Base-by-base conservation (phyloP, 192 early-diverging fungal genomes). In the Dissophora globulifera region DNA sequence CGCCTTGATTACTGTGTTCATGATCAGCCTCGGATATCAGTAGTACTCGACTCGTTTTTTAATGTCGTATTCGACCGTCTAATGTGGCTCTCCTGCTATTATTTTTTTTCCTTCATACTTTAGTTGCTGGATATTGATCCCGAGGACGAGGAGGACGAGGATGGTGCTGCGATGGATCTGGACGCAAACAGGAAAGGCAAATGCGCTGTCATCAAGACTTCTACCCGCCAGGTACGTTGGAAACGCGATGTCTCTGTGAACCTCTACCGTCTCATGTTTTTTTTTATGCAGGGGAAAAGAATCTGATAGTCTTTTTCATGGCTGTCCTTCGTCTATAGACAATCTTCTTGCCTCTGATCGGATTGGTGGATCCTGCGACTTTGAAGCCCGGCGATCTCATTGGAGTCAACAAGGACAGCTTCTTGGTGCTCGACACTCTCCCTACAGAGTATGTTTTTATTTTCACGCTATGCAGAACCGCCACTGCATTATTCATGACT, bases 381-480 rank as follows among this genome's bases (percentile, higher is more conserved):
- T 84, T 99, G 50, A 95, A 92, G 66, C 95, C 97, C n/a, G 95
- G 93, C 40, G 97, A 99, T 72, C 85, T 99, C 48, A 94, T 99
- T 79, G 97, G 96, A 67, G 95, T 97, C 30, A 96, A 99, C 83
- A 99, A 99, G 79, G 97, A 99, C 86, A 93, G 92, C 74, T 98
- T 93, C 69, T 80, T 99, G 75, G 90, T 99, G 61, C 85, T 99
- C 48, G 96, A 99, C 63, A 96, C 91, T 78, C 86, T 99, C 51
- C 97, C 97, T 4, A 92, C 96, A 15, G 97, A 99, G 91, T 93
- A 85, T 82, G 87, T 67, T 27, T 53, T 16, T 9, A n/a, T n/a
- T n/a, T n/a, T n/a, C n/a, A n/a, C n/a, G n/a, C n/a, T n/a, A n/a
- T n/a, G n/a, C n/a, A n/a, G n/a, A n/a, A n/a, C n/a, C n/a, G n/a